Evolutionary conservation across 192 early-diverging fungal species (phyloP), one percentile per base, ranked within the genome.

Genomic region (Spinellus fusiger): DNA sequence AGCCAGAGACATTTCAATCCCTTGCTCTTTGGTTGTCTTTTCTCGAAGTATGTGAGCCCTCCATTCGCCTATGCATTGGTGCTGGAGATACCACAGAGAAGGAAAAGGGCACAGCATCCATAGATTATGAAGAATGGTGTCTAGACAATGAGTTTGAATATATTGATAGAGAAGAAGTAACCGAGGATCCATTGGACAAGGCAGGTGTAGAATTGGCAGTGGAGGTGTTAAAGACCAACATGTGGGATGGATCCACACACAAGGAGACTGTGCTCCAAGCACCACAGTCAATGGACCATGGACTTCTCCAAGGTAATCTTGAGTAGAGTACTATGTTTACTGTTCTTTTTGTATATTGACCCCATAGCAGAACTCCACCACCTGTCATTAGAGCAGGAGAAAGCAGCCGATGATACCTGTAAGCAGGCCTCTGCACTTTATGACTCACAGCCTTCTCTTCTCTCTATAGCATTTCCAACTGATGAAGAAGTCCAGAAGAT

Each of bases 181-280:
- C 51, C 10, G 61, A 63, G 33, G 56, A 48, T 0, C 33, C 40
- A 6, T 32, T 56, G 51, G 69, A 71, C 54, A 71, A 65, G 51
- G 59, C 76, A 28, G 86, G 86, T 5, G 53, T 83, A 31, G 76
- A 82, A 6, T 68, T 84, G 40, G 65, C 84, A 13, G 53, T 84
- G 49, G 86, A 88, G 44, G 78, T 84, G 15, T 56, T 88, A 54
- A 75, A 84, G 35, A 69, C 80, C 18, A 76, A 88, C 29, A 78
- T 86, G 70, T 88, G 86, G 86, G 85, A 88, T 58, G 83, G 81
- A 27, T 49, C 84, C 53, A 52, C 69, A 32, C 69, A 74, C 3
- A 77, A 73, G 33, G 46, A 65, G 6, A 46, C 25, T 6, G 32
- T 50, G 40, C 40, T 18, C 18, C 40, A 44, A 3, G 18, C 3